Conservation (phyloP, 78 protist species). For the Dictyostelium firmibasis region DNA sequence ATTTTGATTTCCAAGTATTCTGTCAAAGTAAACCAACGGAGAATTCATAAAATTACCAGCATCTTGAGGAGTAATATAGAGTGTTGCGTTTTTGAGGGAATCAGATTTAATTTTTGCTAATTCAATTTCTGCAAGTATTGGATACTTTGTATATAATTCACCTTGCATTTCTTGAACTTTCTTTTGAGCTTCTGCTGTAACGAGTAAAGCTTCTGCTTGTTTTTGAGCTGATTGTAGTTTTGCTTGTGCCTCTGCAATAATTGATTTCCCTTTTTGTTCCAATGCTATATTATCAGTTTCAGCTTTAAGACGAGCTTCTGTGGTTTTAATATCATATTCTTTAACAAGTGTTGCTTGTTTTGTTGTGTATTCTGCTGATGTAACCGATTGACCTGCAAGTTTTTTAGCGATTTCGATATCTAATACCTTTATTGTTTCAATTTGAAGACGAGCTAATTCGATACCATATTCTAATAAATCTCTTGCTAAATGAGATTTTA, state of each 20-base stretch:
- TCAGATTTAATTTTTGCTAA: constrained; percentile 33
- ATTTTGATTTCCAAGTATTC: neutral
- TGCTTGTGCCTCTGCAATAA: constrained; percentile 37
- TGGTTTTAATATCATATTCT: constrained; percentile 64
- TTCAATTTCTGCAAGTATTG: constrained; percentile 21
- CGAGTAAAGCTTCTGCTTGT: constrained; percentile 34
- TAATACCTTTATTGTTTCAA: constrained; percentile 54
- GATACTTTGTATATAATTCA: constrained; percentile 34
- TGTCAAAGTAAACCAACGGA: neutral
- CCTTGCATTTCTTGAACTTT: constrained; percentile 39
- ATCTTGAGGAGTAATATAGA: constrained; percentile 16
- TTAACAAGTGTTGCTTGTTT: constrained; percentile 47
- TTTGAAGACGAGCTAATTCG: constrained; percentile 59
- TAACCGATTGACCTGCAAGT: constrained; percentile 47
- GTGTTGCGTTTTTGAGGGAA: neutral
- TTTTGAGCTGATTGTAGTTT: constrained; percentile 16
- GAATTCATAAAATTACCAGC: constrained; percentile 34
- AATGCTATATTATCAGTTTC: constrained; percentile 62
- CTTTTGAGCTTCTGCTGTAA: constrained; percentile 42
- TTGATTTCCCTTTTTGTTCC: constrained; percentile 2
- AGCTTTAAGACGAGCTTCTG: constrained; percentile 56
- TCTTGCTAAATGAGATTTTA: constrained; percentile 6
- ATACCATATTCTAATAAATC: constrained; percentile 53
- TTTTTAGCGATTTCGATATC: constrained; percentile 55
- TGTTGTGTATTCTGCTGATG: constrained; percentile 44